Base-by-base conservation (phyloP, 495 filamentous ascomycete genomes). In the Neurospora sp. region DNA sequence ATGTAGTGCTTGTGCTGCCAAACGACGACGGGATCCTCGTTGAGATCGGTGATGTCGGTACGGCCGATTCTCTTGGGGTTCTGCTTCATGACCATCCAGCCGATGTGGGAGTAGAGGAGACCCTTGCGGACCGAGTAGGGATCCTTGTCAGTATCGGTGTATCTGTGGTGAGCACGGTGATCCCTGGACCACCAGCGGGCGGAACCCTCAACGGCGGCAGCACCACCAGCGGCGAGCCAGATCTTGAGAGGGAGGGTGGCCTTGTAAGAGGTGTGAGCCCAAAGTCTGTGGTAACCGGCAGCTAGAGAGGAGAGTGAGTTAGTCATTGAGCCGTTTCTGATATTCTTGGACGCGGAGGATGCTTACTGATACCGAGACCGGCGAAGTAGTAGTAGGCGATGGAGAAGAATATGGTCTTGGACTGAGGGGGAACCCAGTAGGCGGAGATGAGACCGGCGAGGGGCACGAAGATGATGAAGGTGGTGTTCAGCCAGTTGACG, bases 81-180 rank as follows among this genome's bases (percentile, higher is more conserved):
- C 85, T 96, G 93, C 87, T 95, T 94, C 88, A 96, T 91, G 76
- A 96, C 85, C 93, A 96, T 96, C 89, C 89, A 91, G 80, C 96
- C 96, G 68, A 99, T 85, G 68, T 99, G 96, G 70, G 93, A 97
- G 88, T 99, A 99, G 77, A 96, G 83, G 37, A 97, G 88, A 74
- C 96, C 96, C 90, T 99, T 99, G 84, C 96, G 93, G 75, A 99
- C 96, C 70, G 93, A 96, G 87, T 98, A 99, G 35, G 96, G 96
- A 79, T 99, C 96, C 86, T 99, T 98, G 70, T 97, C 92, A 78
- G 96, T 99, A 78, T 98, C 96, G 87, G 96, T 99, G 81, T 97
- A 98, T 76, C 96, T 91, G 87, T 99, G 96, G 84, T 99, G 96
- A 77, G 96, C 93, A 73, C 96, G 92, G 87, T 99, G 96, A 81